Conservation (phyloP, 192 early-diverging fungal species). For the Obelidium mucronatum region DNA sequence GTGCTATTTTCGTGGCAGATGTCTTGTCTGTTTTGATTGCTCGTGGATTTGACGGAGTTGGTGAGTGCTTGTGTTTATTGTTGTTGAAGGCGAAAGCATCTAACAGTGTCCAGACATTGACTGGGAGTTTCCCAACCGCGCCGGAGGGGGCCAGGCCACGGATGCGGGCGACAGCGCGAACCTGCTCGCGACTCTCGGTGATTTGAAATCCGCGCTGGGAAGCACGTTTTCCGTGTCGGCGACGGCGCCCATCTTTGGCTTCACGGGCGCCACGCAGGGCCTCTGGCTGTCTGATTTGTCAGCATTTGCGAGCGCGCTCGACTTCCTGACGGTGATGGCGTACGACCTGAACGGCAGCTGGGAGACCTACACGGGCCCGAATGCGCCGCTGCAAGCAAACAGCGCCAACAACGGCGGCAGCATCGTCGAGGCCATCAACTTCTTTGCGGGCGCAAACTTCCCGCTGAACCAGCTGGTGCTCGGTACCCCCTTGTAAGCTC, state of each 20-base stretch:
- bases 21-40: not conserved
- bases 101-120: not conserved
- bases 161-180: not conserved
- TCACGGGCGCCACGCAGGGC: not conserved
- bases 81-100: not conserved
- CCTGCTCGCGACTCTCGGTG: not conserved
- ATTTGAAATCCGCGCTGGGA: not conserved
- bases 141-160: not conserved
- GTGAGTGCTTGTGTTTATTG: not conserved
- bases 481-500: slow-evolving; percentile 1
- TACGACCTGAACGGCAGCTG: slow-evolving; percentile 15
- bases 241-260: not conserved
- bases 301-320: not conserved
- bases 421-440: not conserved
- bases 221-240: not conserved
- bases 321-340: slow-evolving; percentile 1
- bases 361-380: not conserved
- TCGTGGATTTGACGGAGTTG: not conserved
- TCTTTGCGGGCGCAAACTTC: not conserved
- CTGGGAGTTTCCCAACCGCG: not conserved
- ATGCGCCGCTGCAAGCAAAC: not conserved
- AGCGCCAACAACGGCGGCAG: not conserved
- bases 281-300: not conserved
- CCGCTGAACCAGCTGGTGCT: not conserved
- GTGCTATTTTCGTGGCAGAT: not conserved